Evolutionary conservation across 352 stramenopile genomes (phyloP).

Genomic region (Pythium coloratum): DNA sequence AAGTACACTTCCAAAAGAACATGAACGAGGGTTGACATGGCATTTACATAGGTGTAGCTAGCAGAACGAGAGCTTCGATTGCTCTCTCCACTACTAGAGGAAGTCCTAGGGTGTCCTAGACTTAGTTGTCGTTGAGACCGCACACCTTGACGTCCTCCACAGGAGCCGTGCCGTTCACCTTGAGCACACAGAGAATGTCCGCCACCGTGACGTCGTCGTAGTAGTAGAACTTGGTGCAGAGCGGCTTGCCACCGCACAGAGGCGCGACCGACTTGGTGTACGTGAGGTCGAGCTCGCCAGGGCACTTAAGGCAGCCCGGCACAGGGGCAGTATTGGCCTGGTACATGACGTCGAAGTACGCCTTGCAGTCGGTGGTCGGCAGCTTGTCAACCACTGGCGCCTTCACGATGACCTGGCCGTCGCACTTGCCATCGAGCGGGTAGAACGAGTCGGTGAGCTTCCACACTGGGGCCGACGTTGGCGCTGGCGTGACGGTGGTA

Average conservation of each 20-base stretch:
- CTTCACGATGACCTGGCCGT: neutral
- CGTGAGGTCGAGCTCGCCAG: constrained; percentile 13
- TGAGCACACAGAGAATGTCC: constrained; percentile 30
- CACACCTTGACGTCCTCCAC: constrained; percentile 22
- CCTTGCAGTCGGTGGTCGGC: constrained; percentile 5
- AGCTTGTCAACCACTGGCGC: no score
- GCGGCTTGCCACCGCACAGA: constrained; percentile 28
- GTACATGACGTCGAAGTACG: constrained; percentile 16
- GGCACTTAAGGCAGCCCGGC: constrained; percentile 11
- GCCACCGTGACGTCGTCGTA: constrained; percentile 22
- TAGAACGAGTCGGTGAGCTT: neutral
- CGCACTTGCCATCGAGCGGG: neutral
- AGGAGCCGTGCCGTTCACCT: constrained; percentile 22
- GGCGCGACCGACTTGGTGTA: constrained; percentile 22
- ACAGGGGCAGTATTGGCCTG: neutral
- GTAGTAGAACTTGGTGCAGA: constrained; percentile 27
- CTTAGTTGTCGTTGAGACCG: constrained; percentile 25
- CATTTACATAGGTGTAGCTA: neutral
- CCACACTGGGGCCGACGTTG: neutral
- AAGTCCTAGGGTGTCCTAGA: no score
- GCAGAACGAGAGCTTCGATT: no score
- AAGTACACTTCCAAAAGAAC: neutral
- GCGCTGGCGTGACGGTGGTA: neutral
- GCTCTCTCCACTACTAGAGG: neutral
- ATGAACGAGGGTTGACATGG: neutral